Conservation (phyloP, 768 basidiomycete genomes). For the Boletus pseudo-olivaceus region DNA sequence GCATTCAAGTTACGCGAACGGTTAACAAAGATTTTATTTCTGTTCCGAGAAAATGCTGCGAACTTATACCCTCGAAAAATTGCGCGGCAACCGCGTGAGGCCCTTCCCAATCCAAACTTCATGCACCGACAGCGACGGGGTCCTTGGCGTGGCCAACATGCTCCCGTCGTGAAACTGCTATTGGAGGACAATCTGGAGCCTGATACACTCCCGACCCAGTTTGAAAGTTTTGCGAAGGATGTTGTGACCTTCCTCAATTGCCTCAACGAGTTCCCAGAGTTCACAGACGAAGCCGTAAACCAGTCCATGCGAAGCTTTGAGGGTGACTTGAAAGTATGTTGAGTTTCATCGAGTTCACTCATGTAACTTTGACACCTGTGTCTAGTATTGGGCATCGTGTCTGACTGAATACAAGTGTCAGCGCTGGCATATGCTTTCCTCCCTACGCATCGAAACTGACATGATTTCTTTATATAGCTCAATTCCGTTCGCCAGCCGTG, state of each 20-base stretch:
- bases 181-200: conserved; percentile 43
- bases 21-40: conserved; percentile 45
- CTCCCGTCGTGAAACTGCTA: conserved; percentile 35
- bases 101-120: conserved; percentile 36
- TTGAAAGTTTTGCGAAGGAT: conserved; percentile 45
- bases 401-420: conserved; percentile 45
- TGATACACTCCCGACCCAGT: conserved; percentile 46
- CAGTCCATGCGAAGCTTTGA: conserved; percentile 48
- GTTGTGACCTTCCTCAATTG: conserved; percentile 51
- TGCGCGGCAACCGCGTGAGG: conserved; percentile 36
- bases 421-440: neutral
- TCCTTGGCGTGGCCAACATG: conserved; percentile 33
- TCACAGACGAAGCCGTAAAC: conserved; percentile 50
- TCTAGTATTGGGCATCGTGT: conserved; percentile 54
- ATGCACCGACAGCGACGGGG: conserved; percentile 30
- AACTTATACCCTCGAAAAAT: conserved; percentile 52
- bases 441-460: conserved; percentile 5
- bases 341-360: neutral
- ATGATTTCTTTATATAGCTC: conserved; percentile 30
- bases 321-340: conserved; percentile 45
- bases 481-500: conserved; percentile 51
- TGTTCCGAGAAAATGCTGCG: conserved; percentile 57
- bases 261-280: conserved; percentile 56
- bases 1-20: conserved; percentile 50
- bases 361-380: conserved; percentile 8